Base-by-base conservation (phyloP, 1,139 yeast genomes). In the Yarrowia galli region DNA sequence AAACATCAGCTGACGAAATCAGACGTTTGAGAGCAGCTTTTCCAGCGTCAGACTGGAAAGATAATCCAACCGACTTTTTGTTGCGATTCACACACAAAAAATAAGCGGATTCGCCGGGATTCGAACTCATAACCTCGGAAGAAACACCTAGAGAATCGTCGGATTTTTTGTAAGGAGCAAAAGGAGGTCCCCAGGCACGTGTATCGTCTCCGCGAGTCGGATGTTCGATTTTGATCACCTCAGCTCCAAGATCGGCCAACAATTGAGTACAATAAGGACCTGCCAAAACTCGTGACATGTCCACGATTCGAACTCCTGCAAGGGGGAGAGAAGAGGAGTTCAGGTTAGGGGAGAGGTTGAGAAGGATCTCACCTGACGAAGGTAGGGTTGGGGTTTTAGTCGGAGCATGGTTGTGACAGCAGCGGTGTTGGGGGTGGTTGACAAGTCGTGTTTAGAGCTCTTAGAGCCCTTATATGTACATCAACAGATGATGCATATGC, bases 151-250 rank as follows among this genome's bases (percentile, higher is more conserved):
- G 38, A 9, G 68, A 67, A n/a, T 68, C 68, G 15, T 61, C 38
- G 0, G n/a, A 23, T 7, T 65, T 43, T 23, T 67, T 69, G 42
- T 71, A 71, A 2, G 69, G 69, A 13, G 81, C 80, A 67, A 79
- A 80, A 1, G 82, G 82, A 1, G 82, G 82, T 13, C 83, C 83
- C 83, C 83, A 80, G 9, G 80, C 79, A 49, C 83, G 73, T 7
- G 83, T 80, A 67, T 81, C 83, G 71, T 80, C 83, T 12, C 83
- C 83, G 16, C 81, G 74, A n/a, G 71, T 71, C 2, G 82, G 83
- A 68, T 80, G 82, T 73, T 80, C 83, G 49, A 80, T 75, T 68
- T 80, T 80, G 67, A 80, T 74, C 28, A 80, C 76, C 38, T 80
- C 82, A 20, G 83, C 83, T 9, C 83, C 83, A 67, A 80, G 73